phyloP scores from a whole-genome alignment of 108 stramenopile genomes.

The Cyclotella sp. region DNA sequence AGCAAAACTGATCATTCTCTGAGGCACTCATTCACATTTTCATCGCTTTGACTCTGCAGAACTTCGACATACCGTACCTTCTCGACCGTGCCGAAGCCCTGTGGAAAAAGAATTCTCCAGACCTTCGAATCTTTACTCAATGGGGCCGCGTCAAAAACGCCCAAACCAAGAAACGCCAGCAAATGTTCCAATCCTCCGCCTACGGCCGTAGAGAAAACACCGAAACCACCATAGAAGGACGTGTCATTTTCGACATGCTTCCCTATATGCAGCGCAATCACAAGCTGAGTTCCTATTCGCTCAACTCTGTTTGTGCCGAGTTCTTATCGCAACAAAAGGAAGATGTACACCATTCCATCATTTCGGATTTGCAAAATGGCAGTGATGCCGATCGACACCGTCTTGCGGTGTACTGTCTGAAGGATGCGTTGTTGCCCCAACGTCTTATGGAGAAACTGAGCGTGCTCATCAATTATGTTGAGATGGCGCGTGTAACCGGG shows the following conservation, averaged over 20 bases:
- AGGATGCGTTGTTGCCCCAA: slow-evolving; percentile 97
- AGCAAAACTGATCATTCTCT: slow-evolving; percentile 12
- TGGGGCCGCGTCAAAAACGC: slow-evolving; percentile 90
- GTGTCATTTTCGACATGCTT: slow-evolving; percentile 98
- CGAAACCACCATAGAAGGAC: slow-evolving; percentile 96
- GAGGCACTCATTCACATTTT: not conserved
- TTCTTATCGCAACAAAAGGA: slow-evolving; percentile 98
- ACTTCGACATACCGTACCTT: slow-evolving; percentile 99
- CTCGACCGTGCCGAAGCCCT: slow-evolving; percentile 94
- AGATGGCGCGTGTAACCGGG: slow-evolving; percentile 99
- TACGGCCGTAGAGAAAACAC: slow-evolving; percentile 95
- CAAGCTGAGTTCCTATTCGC: slow-evolving; percentile 96
- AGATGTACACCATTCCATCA: slow-evolving; percentile 99
- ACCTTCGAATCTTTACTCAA: slow-evolving; percentile 71
- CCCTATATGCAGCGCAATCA: slow-evolving; percentile 99
- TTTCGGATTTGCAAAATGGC: slow-evolving; percentile 96
- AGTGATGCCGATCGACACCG: slow-evolving; percentile 97
- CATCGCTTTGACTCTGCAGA: slow-evolving; percentile 46
- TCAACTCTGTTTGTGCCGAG: slow-evolving; percentile 98
- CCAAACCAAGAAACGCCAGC: slow-evolving; percentile 92
- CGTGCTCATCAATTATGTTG: slow-evolving; percentile 98
- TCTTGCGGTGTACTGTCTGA: slow-evolving; percentile 98
- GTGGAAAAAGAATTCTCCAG: slow-evolving; percentile 47
- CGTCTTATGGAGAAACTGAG: slow-evolving; percentile 97
- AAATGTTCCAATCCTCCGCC: slow-evolving; percentile 96